Evolutionary conservation across 768 basidiomycete species (phyloP), one percentile per base, ranked within the genome.

Genomic region (Baorangia bicolor): DNA sequence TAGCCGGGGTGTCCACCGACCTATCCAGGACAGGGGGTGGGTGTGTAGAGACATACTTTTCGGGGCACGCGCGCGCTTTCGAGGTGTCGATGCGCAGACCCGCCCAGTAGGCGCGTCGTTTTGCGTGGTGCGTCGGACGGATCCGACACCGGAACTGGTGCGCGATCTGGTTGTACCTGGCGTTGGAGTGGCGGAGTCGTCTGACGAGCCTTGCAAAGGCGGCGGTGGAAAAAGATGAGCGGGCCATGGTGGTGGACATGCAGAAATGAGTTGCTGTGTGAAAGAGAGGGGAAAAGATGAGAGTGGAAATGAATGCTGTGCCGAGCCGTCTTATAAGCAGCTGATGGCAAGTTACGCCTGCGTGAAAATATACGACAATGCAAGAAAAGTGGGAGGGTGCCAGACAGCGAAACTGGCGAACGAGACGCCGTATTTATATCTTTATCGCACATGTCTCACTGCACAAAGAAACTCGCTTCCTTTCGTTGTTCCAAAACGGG

Each of bases 101-200:
- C 27, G 78, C 75, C n/a, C 59, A 56, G 18, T 54, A 60, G 10
- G 84, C 84, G 34, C 73, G 78, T 5, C 66, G 74, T 41, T 77
- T 77, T 1, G 84, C 83, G 64, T 79, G 80, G 57, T 74, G 59
- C 0, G 80, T 79, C 14, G 72, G 76, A 5, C 54, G 66, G 14
- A 73, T 61, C 16, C 71, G 62, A 33, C 65, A 57, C 50, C 81
- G 81, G 30, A 74, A 64, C 42, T 68, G 63, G 44, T 56, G 64
- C 0, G 82, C 81, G 53, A 80, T 64, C 37, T 63, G 62, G 45
- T 64, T 51, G 66, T 79, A 77, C 53, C 72, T 76, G 2, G 60
- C 64, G 67, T 82, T 83, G 33, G 83, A 75, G 38, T 65, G 64
- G 28, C 74, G 76, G 35, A 83, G 73, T 43, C 75, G 77, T 40